These are phyloP conservation scores for Piromyces sp. DNA, from an alignment of 192 early-diverging fungal genomes.

Conservation along the genomic window DNA sequence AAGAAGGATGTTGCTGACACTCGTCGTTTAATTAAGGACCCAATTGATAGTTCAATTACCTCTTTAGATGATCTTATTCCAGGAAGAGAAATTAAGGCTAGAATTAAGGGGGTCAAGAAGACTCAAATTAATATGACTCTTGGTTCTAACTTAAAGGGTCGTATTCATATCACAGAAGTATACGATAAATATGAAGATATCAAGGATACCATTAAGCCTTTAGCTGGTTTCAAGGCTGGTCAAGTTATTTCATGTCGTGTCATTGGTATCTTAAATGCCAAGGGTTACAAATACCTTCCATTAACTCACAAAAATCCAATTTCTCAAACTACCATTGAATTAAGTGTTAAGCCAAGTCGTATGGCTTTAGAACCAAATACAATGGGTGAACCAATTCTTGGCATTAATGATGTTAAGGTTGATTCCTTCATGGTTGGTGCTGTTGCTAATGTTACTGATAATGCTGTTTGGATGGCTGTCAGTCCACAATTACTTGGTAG, in stretches of 20 bases:
- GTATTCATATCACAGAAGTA: constrained; percentile 58
- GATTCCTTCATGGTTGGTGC: constrained; percentile 16
- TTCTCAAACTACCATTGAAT: constrained; percentile 32
- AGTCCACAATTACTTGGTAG: constrained; percentile 14
- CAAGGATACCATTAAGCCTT: constrained; percentile 7
- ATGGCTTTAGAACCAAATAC: constrained; percentile 10
- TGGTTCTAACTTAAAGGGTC: constrained; percentile 51
- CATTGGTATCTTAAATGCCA: background rate
- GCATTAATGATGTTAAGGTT: constrained; percentile 8
- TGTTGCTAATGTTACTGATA: constrained; percentile 12
- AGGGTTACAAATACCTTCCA: constrained; percentile 36
- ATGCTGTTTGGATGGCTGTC: constrained; percentile 20
- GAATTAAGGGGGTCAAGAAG: constrained; percentile 22
- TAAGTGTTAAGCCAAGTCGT: constrained; percentile 29
- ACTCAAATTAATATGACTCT: constrained; percentile 42
- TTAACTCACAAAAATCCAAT: constrained; percentile 33
- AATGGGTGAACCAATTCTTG: background rate
- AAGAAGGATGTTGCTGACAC: background rate
- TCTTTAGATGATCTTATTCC: constrained; percentile 26
- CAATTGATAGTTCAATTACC: constrained; percentile 18
- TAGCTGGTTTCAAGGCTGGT: background rate
- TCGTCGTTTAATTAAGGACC: constrained; percentile 3
- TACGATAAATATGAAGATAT: constrained; percentile 21
- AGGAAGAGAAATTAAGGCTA: constrained; percentile 18
- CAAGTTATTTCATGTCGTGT: background rate